Conservation (phyloP, 2,329 filamentous ascomycete genomes). For the Coccinonectria pachysandricola region DNA sequence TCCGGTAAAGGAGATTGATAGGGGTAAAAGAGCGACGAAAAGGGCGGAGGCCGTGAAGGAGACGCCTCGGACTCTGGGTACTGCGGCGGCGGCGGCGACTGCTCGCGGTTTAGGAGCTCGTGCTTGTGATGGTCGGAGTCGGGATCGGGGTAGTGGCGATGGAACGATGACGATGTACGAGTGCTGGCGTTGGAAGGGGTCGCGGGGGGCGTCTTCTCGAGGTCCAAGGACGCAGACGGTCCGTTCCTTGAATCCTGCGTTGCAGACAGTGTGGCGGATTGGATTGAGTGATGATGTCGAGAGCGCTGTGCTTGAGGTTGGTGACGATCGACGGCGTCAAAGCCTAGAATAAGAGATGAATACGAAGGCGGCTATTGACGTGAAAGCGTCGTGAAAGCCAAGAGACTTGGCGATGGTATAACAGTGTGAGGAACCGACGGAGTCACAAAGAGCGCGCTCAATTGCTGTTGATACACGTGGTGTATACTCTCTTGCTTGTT, state of each 20-base stretch:
- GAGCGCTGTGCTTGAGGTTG: conserved; percentile 5
- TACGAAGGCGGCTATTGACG: too few species aligned
- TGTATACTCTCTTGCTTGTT: too few species aligned
- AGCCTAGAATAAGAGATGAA: too few species aligned
- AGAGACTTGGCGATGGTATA: too few species aligned
- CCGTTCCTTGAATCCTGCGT: conserved; percentile 23
- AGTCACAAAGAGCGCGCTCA: too few species aligned
- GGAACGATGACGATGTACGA: conserved; percentile 16
- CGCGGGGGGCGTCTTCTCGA: conserved; percentile 21
- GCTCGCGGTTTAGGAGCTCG: conserved; percentile 23
- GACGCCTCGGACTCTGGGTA: conserved; percentile 48
- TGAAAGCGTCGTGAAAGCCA: too few species aligned
- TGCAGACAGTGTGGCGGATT: conserved; percentile 30
- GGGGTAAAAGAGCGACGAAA: conserved; percentile 48
- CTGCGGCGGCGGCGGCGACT: conserved; percentile 48
- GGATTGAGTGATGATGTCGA: conserved; percentile 9
- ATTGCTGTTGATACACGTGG: too few species aligned
- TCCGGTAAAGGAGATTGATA: conserved; percentile 4
- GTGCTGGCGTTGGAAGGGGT: conserved; percentile 17
- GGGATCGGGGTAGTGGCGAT: conserved; percentile 14
- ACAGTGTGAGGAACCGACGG: too few species aligned
- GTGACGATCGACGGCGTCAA: neutral
- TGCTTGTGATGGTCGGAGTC: conserved; percentile 5
- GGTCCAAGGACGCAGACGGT: conserved; percentile 27
- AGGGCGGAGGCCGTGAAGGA: conserved; percentile 45